Evolutionary conservation across 1,139 yeast species (phyloP), one percentile per base, ranked within the genome.

Genomic region (Pichia sp.): DNA sequence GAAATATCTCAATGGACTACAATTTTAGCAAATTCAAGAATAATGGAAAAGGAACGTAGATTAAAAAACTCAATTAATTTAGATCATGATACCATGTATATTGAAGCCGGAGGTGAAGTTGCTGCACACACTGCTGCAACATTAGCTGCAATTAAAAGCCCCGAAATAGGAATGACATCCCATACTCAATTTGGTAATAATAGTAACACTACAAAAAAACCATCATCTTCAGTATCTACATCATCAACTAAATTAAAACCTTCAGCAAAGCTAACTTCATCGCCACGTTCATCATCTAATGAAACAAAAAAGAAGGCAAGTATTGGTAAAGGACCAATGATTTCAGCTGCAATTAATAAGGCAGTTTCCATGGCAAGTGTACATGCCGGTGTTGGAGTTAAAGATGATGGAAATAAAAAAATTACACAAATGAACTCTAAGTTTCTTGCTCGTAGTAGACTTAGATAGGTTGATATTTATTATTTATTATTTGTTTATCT

Each of bases 1-100:
- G 84, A 80, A 44, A 72, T 81, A 0, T 68, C 72, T 34, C 65
- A 69, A 19, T 83, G 87, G 87, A 81, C 87, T 0, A 78, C 75
- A 48, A 64, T 76, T 0, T 68, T 83, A 45, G 79, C 80, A 5
- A 76, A 71, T 55, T 65, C 84, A 0, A 76, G 82, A 59, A 58
- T 68, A 8, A 70, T 71, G 54, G 79, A 76, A 56, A 69, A 68
- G 52, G 84, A 81, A 55, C 70, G 81, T 58, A 49, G 56, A 9
- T 58, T 67, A 16, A 60, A 60, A 44, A 58, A 61, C 31, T 53
- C 55, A 9, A 45, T 65, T 19, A 71, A 66, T 18, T 61, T 60
- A n/a, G 68, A 25, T 7, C 16, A 66, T 1, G 63, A 65, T 29
- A 65, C 64, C 10, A 46, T 65, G 69, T 11, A 69, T 70, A 1